A percentile compares a stretch with the other conserved stretches of the same genome.
Evolutionary conservation across 129 eudicot genomes (phyloP).

Genomic region (Tagetes erecta): DNA sequence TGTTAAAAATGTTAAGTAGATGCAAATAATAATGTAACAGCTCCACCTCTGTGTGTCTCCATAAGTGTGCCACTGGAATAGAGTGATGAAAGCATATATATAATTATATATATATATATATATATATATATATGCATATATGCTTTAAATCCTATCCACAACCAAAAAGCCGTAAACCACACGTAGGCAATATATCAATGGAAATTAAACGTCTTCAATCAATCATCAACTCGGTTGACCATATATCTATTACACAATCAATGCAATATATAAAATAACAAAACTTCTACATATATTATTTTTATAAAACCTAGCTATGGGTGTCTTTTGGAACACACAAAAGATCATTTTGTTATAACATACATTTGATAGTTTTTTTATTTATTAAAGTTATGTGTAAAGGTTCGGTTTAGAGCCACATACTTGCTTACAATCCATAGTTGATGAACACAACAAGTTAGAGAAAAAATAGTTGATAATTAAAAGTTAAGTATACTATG

Average conservation of each 20-base stretch:
- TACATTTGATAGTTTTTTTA: not conserved
- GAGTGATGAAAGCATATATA: conserved; percentile 41
- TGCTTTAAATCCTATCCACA: conserved; percentile 46
- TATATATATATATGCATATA: conserved; percentile 7
- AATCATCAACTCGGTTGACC: conserved; percentile 34
- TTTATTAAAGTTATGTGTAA: not conserved
- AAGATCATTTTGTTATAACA: not conserved
- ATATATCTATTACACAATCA: too few species aligned
- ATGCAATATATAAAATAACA: too few species aligned
- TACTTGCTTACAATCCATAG: too few species aligned
- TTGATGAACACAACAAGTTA: too few species aligned
- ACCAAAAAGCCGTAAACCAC: conserved; percentile 40
- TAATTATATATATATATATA: too few species aligned
- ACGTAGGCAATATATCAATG: conserved; percentile 22
- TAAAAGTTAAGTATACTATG: too few species aligned
- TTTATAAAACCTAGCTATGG: not conserved
- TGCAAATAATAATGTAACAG: not conserved
- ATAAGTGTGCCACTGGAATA: conserved; percentile 40
- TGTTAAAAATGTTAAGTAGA: too few species aligned
- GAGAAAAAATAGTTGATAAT: too few species aligned
- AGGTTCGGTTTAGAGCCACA: too few species aligned
- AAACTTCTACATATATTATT: not conserved
- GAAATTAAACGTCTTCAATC: too few species aligned
- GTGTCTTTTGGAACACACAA: conserved; percentile 14
- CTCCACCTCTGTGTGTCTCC: conserved; percentile 43